Evolutionary conservation across 768 basidiomycete genomes (phyloP).

Genomic region (Lactarius trivialis): DNA sequence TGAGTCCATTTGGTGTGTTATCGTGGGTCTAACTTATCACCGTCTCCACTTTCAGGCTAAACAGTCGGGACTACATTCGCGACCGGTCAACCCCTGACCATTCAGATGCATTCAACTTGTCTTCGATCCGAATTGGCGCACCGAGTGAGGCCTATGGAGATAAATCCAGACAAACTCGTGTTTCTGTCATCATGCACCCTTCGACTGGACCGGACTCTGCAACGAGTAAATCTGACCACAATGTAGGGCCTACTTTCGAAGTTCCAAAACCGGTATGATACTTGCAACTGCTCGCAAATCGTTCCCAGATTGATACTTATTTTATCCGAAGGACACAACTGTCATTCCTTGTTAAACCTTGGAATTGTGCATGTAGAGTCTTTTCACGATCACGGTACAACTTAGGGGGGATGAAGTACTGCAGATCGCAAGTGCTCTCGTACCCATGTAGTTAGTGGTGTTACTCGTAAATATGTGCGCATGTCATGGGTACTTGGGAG

Average conservation of each 20-base stretch:
- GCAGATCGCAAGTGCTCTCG: too few relatives aligned
- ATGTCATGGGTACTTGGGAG: too few relatives aligned
- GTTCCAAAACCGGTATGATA: not conserved
- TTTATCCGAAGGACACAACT: too few relatives aligned
- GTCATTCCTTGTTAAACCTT: too few relatives aligned
- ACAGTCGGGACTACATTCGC: slow-evolving; percentile 4
- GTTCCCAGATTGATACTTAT: not conserved
- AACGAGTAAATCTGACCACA: not conserved
- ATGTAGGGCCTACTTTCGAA: not conserved
- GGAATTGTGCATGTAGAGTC: too few relatives aligned
- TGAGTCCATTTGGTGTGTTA: slow-evolving; percentile 20
- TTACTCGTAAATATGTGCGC: too few relatives aligned
- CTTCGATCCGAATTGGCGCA: not conserved
- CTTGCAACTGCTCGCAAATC: not conserved
- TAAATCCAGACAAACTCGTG: not conserved
- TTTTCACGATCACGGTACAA: too few relatives aligned
- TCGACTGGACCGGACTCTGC: not conserved
- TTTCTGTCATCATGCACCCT: not conserved
- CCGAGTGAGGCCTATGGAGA: not conserved
- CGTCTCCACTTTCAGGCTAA: slow-evolving; percentile 1
- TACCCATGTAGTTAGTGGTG: too few relatives aligned
- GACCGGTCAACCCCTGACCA: not conserved
- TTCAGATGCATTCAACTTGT: not conserved
- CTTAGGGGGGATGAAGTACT: too few relatives aligned
- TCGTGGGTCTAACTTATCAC: not conserved